Conservation (phyloP, 768 basidiomycete genomes). For the Mycena rebaudengoi region DNA sequence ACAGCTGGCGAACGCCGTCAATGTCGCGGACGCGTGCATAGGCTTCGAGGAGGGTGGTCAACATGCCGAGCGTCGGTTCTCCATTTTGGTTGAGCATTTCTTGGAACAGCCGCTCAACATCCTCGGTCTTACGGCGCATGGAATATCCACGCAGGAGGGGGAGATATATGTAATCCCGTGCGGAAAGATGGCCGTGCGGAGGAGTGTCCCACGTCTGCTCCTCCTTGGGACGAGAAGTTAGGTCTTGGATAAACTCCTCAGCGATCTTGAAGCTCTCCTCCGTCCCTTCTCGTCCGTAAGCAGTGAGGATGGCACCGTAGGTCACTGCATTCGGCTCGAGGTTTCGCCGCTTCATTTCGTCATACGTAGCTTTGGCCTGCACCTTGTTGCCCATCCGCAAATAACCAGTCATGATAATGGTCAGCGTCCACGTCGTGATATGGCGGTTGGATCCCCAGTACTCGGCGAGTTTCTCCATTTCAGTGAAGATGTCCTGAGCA, state of each 20-base stretch:
- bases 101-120: constrained; percentile 65
- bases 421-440: constrained; percentile 68
- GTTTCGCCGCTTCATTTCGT: constrained; percentile 73
- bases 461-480: constrained; percentile 65
- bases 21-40: constrained; percentile 70
- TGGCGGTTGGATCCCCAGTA: constrained; percentile 47
- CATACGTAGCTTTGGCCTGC: constrained; percentile 70
- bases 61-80: constrained; percentile 62
- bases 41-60: constrained; percentile 74
- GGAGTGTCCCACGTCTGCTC: constrained; percentile 50
- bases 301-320: constrained; percentile 70
- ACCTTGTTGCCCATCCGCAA: constrained; percentile 60
- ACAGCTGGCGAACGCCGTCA: constrained; percentile 65
- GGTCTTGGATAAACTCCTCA: constrained; percentile 66
- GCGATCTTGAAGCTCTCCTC: constrained; percentile 65
- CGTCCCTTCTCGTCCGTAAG: constrained; percentile 61
- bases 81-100: constrained; percentile 63
- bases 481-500: constrained; percentile 70
- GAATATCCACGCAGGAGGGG: constrained; percentile 68
- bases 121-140: constrained; percentile 49
- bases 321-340: constrained; percentile 76
- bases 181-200: constrained; percentile 47
- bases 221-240: constrained; percentile 48
- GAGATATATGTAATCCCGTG: constrained; percentile 64
- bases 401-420: constrained; percentile 79